phyloP scores from a whole-genome alignment of 2,329 filamentous ascomycete species.

The Scedosporium dehoogii region DNA sequence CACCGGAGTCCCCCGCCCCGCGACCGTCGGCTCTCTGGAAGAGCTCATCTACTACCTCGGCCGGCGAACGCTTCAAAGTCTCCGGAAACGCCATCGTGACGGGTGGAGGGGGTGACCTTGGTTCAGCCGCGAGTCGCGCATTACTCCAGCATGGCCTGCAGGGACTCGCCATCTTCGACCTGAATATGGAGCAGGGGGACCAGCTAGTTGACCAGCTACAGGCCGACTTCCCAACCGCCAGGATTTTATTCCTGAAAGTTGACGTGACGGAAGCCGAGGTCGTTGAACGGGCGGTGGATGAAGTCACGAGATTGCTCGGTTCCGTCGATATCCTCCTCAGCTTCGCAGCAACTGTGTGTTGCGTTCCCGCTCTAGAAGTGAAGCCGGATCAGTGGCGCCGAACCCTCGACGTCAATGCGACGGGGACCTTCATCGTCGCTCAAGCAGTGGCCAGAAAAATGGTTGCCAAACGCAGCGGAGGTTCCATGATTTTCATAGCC shows the following conservation, averaged over 20 bases:
- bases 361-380: slow-evolving; percentile 44
- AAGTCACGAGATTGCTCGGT: slow-evolving; percentile 57
- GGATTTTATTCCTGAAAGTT: slow-evolving; percentile 69
- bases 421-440: slow-evolving; percentile 66
- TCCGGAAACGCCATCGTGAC: slow-evolving; percentile 21
- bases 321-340: slow-evolving; percentile 66
- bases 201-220: slow-evolving; percentile 59
- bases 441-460: slow-evolving; percentile 62
- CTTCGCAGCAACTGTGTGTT: slow-evolving; percentile 67
- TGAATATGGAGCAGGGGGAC: slow-evolving; percentile 65
- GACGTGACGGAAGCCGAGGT: slow-evolving; percentile 64
- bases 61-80: too few relatives aligned
- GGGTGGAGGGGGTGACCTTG: slow-evolving; percentile 21
- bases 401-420: slow-evolving; percentile 65
- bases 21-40: too few relatives aligned
- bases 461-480: slow-evolving; percentile 60
- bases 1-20: too few relatives aligned
- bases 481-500: slow-evolving; percentile 65
- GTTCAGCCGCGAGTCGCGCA: slow-evolving; percentile 17
- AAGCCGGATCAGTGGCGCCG: slow-evolving; percentile 58
- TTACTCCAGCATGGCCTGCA: slow-evolving; percentile 21
- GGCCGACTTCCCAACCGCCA: slow-evolving; percentile 49
- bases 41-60: too few relatives aligned
- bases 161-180: slow-evolving; percentile 37
- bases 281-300: slow-evolving; percentile 59